These are phyloP conservation scores for Chrysophaeum taylorii DNA, from an alignment of 352 stramenopile species.

Conservation along the genomic window DNA sequence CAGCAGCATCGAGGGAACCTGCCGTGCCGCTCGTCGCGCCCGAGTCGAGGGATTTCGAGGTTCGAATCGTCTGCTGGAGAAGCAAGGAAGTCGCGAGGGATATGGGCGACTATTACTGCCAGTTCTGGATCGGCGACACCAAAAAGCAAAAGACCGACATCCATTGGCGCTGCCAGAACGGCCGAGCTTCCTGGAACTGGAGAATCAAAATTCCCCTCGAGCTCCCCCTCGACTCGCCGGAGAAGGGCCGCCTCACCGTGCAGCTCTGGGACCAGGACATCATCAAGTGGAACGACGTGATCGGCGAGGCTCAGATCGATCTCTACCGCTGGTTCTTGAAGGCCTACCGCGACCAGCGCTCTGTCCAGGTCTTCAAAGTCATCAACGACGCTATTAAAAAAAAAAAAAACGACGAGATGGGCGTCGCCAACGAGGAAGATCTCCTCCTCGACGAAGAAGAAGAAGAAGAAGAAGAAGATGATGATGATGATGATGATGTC, in stretches of 20 bases:
- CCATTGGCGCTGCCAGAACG: slow-evolving; percentile 72
- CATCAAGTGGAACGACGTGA: slow-evolving; percentile 75
- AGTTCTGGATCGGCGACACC: slow-evolving; percentile 63
- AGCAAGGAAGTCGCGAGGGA: slow-evolving; percentile 63
- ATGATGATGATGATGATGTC: too few species aligned
- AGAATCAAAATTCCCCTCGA: slow-evolving; percentile 75
- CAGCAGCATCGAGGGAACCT: slow-evolving; percentile 52
- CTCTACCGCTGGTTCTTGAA: slow-evolving; percentile 32
- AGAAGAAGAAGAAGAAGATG: slow-evolving; percentile 16
- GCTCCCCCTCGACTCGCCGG: slow-evolving; percentile 32
- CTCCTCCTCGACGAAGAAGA: slow-evolving; percentile 2
- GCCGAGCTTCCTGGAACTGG: slow-evolving; percentile 65
- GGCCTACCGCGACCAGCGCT: slow-evolving; percentile 3
- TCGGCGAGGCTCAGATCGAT: slow-evolving; percentile 68
- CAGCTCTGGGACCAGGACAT: slow-evolving; percentile 86
- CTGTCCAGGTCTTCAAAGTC: background rate
- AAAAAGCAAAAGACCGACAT: slow-evolving; percentile 60
- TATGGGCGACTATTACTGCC: slow-evolving; percentile 74
- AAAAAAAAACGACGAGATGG: background rate
- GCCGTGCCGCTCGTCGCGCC: slow-evolving; percentile 67
- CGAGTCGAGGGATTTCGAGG: slow-evolving; percentile 40
- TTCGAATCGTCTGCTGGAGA: slow-evolving; percentile 77
- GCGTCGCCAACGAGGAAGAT: background rate
- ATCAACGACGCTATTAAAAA: slow-evolving; percentile 3
- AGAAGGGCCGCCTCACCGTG: slow-evolving; percentile 54